phyloP scores from a whole-genome alignment of 371 early-diverging fungal genomes.

The Enterospora canceri region DNA sequence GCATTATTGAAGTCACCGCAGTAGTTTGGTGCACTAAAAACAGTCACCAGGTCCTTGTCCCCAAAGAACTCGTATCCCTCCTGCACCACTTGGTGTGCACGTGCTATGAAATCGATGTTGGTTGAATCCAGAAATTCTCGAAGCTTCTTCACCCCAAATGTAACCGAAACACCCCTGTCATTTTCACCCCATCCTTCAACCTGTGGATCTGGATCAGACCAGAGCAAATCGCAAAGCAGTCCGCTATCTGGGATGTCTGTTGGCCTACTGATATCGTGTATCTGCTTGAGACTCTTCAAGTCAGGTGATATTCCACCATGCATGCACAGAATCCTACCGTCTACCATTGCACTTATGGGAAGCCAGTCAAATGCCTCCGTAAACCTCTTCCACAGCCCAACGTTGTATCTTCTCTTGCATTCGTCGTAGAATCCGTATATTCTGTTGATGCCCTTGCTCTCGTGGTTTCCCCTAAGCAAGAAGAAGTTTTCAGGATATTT shows the following conservation, averaged over 20 bases:
- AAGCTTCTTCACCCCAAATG: constrained; percentile 76
- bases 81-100: constrained; percentile 94
- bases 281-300: constrained; percentile 70
- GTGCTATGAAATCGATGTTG: constrained; percentile 71
- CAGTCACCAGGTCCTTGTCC: constrained; percentile 74
- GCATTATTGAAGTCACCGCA: constrained; percentile 84
- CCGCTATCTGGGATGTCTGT: constrained; percentile 86
- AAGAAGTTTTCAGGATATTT: constrained; percentile 79
- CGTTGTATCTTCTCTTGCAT: constrained; percentile 78
- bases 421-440: constrained; percentile 96
- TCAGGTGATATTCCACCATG: constrained; percentile 89
- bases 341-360: constrained; percentile 84
- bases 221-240: constrained; percentile 62
- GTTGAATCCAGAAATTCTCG: constrained; percentile 66
- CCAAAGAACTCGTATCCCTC: constrained; percentile 95
- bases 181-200: constrained; percentile 81
- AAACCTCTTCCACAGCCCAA: constrained; percentile 87
- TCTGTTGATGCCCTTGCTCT: constrained; percentile 79
- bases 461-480: constrained; percentile 81
- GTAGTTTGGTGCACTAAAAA: constrained; percentile 88
- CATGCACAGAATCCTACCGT: constrained; percentile 78
- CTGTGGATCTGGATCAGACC: constrained; percentile 55
- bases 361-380: constrained; percentile 89
- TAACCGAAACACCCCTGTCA: constrained; percentile 73
- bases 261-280: constrained; percentile 77